A percentile compares a stretch with the other conserved stretches of the same genome.
Conservation (phyloP, 1,284 basidiomycete genomes). For the Stereum hirsutum region DNA sequence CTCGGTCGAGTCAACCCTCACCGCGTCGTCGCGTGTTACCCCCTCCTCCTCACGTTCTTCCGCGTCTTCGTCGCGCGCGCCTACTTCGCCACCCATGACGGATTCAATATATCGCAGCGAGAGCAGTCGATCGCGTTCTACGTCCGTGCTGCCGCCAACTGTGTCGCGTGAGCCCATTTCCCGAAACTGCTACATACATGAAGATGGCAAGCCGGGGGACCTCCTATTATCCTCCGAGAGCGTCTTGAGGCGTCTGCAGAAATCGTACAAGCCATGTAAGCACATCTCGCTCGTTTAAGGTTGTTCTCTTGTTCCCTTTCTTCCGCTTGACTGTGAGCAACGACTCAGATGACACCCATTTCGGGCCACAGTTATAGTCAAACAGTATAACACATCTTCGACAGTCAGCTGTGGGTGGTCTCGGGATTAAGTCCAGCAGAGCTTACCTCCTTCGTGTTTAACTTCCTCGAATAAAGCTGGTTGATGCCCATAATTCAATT, state of each 20-base stretch:
- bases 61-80: constrained; percentile 26
- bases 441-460: too few relatives aligned
- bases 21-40: constrained; percentile 4
- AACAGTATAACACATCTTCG: too few relatives aligned
- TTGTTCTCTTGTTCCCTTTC: neutral
- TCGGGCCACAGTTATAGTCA: too few relatives aligned
- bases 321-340: neutral
- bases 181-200: constrained; percentile 39
- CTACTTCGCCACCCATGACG: constrained; percentile 28
- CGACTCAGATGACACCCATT: too few relatives aligned
- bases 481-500: too few relatives aligned
- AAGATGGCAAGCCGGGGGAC: constrained; percentile 40
- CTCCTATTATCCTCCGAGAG: constrained; percentile 49
- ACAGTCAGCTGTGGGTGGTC: too few relatives aligned
- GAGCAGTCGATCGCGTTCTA: constrained; percentile 39
- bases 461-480: too few relatives aligned
- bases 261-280: constrained; percentile 60
- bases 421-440: too few relatives aligned
- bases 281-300: constrained; percentile 10
- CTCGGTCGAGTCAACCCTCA: constrained; percentile 7
- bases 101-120: constrained; percentile 44
- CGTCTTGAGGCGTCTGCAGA: constrained; percentile 49
- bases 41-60: constrained; percentile 12
- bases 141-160: constrained; percentile 29
- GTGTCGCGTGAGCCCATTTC: constrained; percentile 18